Percentiles rank a stretch among this genome's conserved stretches.
phyloP scores from a whole-genome alignment of 2,329 filamentous ascomycete genomes.

The Domatiomyces catenatus region DNA sequence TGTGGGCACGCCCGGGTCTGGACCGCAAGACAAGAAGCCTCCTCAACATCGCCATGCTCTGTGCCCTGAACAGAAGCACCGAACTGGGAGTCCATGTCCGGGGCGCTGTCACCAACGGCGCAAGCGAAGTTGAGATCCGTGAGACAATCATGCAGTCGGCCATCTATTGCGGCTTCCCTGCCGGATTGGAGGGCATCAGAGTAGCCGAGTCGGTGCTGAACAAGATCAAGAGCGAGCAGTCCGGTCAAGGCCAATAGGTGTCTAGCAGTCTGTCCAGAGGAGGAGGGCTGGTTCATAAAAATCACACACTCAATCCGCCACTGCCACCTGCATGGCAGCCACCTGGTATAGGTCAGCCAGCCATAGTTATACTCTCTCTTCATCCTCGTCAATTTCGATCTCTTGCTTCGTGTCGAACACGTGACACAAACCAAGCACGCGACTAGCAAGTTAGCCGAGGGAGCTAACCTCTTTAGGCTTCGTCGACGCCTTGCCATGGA shows the following conservation, averaged over 20 bases:
- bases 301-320: too few species aligned
- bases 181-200: conserved; percentile 28
- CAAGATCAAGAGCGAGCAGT: conserved; percentile 7
- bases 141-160: conserved; percentile 28
- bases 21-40: conserved; percentile 45
- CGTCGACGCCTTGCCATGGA: background rate
- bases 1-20: conserved; percentile 49
- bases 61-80: conserved; percentile 42
- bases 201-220: conserved; percentile 17
- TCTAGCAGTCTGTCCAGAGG: background rate
- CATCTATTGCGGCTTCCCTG: conserved; percentile 30
- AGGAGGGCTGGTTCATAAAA: too few species aligned
- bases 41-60: conserved; percentile 51
- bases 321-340: too few species aligned
- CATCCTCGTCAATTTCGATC: too few species aligned
- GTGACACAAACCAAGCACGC: too few species aligned
- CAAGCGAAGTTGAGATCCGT: conserved; percentile 46
- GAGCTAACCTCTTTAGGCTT: background rate
- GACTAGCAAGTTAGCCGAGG: background rate
- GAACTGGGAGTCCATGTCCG: conserved; percentile 49
- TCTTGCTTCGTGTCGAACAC: too few species aligned
- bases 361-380: too few species aligned
- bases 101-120: conserved; percentile 48
- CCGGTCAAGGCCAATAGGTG: background rate
- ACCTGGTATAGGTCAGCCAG: too few species aligned